Evolutionary conservation across 2,329 filamentous ascomycete species (phyloP).

Genomic region (Scedosporium boydii): DNA sequence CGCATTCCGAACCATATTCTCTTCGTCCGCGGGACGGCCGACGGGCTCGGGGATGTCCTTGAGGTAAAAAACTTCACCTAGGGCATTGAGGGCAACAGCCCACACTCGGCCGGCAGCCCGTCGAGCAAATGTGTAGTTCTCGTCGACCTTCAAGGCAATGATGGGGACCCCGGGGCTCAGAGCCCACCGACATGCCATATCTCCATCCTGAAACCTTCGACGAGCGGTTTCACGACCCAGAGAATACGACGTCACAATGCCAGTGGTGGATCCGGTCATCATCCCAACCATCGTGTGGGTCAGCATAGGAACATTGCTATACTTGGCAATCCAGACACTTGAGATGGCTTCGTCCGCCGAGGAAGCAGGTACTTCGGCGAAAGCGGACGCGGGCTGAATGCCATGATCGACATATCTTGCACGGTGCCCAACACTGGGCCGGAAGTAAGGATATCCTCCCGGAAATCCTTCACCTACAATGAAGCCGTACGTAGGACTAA

Average conservation of each 20-base stretch:
- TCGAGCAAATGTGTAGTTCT: constrained; percentile 65
- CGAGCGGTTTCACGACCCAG: constrained; percentile 52
- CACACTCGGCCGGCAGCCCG: constrained; percentile 65
- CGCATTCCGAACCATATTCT: constrained; percentile 55
- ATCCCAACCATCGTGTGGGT: constrained; percentile 76
- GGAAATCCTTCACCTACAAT: constrained; percentile 80
- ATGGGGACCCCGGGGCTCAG: constrained; percentile 90
- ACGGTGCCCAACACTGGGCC: constrained; percentile 62
- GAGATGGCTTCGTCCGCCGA: constrained; percentile 64
- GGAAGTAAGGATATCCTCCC: constrained; percentile 71
- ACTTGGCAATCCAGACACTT: constrained; percentile 85
- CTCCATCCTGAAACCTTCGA: constrained; percentile 58
- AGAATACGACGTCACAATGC: constrained; percentile 74
- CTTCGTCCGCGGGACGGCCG: constrained; percentile 34
- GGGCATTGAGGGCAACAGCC: constrained; percentile 87
- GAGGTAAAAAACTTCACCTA: constrained; percentile 86
- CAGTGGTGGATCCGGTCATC: constrained; percentile 72
- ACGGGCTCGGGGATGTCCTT: constrained; percentile 56
- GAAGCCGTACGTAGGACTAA: constrained; percentile 77
- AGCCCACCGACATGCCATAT: constrained; percentile 81
- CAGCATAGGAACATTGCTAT: constrained; percentile 56
- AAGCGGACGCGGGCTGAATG: constrained; percentile 49
- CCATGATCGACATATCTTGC: constrained; percentile 64
- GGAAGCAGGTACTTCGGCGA: constrained; percentile 68
- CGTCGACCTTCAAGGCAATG: constrained; percentile 72